Evolutionary conservation across 1,284 basidiomycete genomes (phyloP), one percentile per base, ranked within the genome.

Genomic region (Sporisorium reilianum): DNA sequence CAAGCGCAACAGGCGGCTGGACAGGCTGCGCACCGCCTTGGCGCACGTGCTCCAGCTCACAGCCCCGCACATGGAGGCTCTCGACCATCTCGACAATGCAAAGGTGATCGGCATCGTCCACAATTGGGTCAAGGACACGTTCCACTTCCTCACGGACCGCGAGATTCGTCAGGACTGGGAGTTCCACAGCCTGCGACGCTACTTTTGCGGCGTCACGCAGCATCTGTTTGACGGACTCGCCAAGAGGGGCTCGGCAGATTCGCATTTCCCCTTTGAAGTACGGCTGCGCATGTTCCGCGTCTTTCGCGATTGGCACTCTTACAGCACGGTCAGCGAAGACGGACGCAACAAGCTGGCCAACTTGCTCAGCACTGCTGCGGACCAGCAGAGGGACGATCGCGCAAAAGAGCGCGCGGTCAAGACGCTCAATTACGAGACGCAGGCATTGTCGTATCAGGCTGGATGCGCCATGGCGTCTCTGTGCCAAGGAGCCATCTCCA

Each of bases 291-390:
- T 97, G 53, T 97, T 93, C 85, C 89, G 91, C 48, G 87, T 94
- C 44, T 95, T 94, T 79, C 92, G 94, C 84, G 94, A 96, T 77
- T 97, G 95, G 95, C 96, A 95, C 84, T 90, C 92, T 76, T 88
- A 93, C 57, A 93, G 93, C 8, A 89, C 90, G 50, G 90, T 93
- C 77, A 89, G 90, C 1, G 93, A 93, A 66, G 87, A 88, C 16
- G 89, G 90, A 26, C 92, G 90, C 81, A 91, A 91, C 64, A 89
- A 92, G 55, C 87, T 93, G 50, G 89, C 90, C 26, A 85, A 89
- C 55, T 94, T 94, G 88, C 90, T 94, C 73, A 89, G 90, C 66
- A 88, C 89, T 9, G 90, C 90, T 0, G 89, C 89, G 0, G 89
- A 86, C 32, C 84, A 84, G 25, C 86, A 86, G 61, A 79, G 84